Conservation (phyloP, 176 grass and related monocot genomes). For the Triticum urartu region DNA sequence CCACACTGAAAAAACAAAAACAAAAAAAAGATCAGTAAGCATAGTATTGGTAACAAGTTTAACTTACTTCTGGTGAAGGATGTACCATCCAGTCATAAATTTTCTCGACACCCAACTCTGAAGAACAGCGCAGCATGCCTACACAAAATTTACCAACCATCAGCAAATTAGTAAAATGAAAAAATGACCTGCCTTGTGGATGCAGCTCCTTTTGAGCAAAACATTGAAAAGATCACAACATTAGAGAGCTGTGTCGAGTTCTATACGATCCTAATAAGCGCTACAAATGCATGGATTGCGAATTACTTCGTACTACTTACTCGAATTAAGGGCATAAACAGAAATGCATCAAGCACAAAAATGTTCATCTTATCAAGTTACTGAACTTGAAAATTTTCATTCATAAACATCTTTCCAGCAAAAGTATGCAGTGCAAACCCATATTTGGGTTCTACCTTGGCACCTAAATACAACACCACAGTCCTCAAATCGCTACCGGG, state of each 20-base stretch:
- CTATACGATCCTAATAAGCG: neutral
- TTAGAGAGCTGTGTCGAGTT: neutral
- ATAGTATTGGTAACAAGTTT: conserved; percentile 11
- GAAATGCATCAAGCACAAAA: neutral
- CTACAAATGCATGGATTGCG: neutral
- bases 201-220: neutral
- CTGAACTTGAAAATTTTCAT: neutral
- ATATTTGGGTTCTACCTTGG: neutral
- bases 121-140: conserved; percentile 98
- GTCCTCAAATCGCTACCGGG: neutral
- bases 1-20: conserved; percentile 69
- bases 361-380: neutral
- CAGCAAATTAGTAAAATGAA: conserved; percentile 23
- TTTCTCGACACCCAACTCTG: conserved; percentile 99
- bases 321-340: neutral
- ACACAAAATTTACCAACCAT: conserved; percentile 34
- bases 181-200: neutral
- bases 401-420: neutral
- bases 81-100: conserved; percentile 99
- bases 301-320: neutral
- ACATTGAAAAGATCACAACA: neutral
- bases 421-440: neutral
- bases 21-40: neutral
- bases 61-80: conserved; percentile 18
- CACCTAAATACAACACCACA: neutral